phyloP scores from a whole-genome alignment of 1,139 yeast species.

The Hyphopichia buzzinii region DNA sequence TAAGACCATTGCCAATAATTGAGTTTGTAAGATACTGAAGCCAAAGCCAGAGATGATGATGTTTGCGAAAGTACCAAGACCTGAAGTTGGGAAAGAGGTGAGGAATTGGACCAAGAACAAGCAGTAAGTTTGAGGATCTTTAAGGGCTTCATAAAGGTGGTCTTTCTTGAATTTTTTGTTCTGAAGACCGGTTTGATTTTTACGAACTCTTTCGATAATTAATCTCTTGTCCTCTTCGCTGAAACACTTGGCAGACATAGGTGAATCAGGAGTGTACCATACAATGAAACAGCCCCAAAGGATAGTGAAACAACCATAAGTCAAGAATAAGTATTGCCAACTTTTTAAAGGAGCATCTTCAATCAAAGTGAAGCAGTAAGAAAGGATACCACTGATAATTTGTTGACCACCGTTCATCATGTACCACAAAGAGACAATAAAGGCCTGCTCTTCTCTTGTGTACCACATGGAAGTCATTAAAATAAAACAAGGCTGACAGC shows the following conservation, averaged over 20 bases:
- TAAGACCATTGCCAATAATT: conserved; percentile 13
- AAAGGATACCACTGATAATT: conserved; percentile 14
- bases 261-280: conserved; percentile 10
- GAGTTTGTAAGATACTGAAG: conserved; percentile 12
- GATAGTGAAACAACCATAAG: conserved; percentile 10
- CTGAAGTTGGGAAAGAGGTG: conserved; percentile 7
- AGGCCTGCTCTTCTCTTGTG: conserved; percentile 8
- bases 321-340: conserved; percentile 11
- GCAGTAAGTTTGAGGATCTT: conserved; percentile 17
- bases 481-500: conserved; percentile 52
- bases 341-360: conserved; percentile 7
- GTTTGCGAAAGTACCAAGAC: conserved; percentile 3
- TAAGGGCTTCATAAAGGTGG: conserved; percentile 23
- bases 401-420: conserved; percentile 59
- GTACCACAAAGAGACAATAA: conserved; percentile 46
- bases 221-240: conserved; percentile 13
- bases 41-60: conserved; percentile 19
- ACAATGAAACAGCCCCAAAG: conserved; percentile 8
- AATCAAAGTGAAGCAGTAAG: conserved; percentile 10
- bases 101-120: conserved; percentile 8
- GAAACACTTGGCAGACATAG: conserved; percentile 9
- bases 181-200: conserved; percentile 25
- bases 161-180: conserved; percentile 17
- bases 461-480: conserved; percentile 18
- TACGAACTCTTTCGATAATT: conserved; percentile 21